phyloP scores from a whole-genome alignment of 768 basidiomycete genomes.

The Phallus indusiatus region DNA sequence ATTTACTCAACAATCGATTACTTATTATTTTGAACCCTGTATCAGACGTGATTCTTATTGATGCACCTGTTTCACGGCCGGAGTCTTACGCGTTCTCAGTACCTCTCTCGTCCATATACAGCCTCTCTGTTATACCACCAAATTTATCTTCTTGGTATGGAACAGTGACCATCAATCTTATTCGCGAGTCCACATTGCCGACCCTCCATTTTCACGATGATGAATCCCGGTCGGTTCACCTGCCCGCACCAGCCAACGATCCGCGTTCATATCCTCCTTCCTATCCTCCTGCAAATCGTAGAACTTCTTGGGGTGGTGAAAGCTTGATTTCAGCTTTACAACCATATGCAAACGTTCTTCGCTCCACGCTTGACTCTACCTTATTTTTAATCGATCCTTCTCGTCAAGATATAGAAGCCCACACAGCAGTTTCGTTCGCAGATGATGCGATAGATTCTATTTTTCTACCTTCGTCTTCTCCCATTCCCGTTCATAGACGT shows the following conservation, averaged over 20 bases:
- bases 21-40: constrained; percentile 4
- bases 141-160: constrained; percentile 85
- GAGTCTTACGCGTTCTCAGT: constrained; percentile 97
- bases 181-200: constrained; percentile 75
- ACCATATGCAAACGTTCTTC: constrained; percentile 70
- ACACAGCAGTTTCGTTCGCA: constrained; percentile 74
- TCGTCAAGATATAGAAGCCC: constrained; percentile 83
- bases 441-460: constrained; percentile 88
- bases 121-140: constrained; percentile 76
- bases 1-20: not conserved
- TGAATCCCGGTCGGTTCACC: constrained; percentile 68
- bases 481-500: constrained; percentile 74
- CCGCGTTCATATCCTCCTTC: constrained; percentile 47
- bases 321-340: constrained; percentile 71
- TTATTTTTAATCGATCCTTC: constrained; percentile 91
- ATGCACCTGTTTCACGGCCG: constrained; percentile 71
- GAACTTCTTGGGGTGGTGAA: constrained; percentile 78
- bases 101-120: constrained; percentile 81
- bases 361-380: constrained; percentile 76
- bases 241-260: constrained; percentile 32
- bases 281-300: constrained; percentile 34
- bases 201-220: constrained; percentile 96
- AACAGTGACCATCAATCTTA: constrained; percentile 80
- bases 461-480: constrained; percentile 72
- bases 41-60: constrained; percentile 75